These are phyloP conservation scores for Rhododendron ovatum DNA, from an alignment of 148 eudicot genomes.

Conservation along the genomic window DNA sequence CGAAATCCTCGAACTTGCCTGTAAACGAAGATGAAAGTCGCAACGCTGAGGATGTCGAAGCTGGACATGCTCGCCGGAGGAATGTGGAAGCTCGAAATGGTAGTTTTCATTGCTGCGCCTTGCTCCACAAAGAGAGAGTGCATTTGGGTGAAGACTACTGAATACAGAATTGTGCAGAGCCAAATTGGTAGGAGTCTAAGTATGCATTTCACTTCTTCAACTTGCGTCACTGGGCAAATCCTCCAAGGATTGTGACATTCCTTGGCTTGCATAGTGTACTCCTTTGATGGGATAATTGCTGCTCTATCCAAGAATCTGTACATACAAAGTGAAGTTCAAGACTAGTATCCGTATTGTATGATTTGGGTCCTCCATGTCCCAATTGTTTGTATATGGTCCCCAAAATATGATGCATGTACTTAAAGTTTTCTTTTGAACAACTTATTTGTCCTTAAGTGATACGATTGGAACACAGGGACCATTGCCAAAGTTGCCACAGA, in stretches of 20 bases:
- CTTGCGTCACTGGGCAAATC: conserved; percentile 64
- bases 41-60: conserved; percentile 68
- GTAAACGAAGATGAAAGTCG: conserved; percentile 49
- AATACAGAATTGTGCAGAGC: conserved; percentile 72
- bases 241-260: conserved; percentile 31
- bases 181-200: conserved; percentile 71
- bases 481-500: neutral
- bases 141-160: conserved; percentile 80
- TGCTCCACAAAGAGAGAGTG: conserved; percentile 72
- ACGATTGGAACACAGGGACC: neutral
- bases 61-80: conserved; percentile 78
- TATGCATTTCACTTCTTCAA: conserved; percentile 82
- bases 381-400: neutral
- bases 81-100: conserved; percentile 33
- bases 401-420: neutral
- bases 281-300: conserved; percentile 31
- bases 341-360: neutral
- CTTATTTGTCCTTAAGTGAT: neutral
- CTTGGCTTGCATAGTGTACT: conserved; percentile 3
- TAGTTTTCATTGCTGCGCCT: conserved; percentile 67
- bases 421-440: too few relatives aligned
- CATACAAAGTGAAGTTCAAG: neutral
- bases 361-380: neutral
- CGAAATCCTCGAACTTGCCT: conserved; percentile 24
- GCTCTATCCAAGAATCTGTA: conserved; percentile 67